Conservation (phyloP, 345 rosid species). For the Pugionium cornutum region DNA sequence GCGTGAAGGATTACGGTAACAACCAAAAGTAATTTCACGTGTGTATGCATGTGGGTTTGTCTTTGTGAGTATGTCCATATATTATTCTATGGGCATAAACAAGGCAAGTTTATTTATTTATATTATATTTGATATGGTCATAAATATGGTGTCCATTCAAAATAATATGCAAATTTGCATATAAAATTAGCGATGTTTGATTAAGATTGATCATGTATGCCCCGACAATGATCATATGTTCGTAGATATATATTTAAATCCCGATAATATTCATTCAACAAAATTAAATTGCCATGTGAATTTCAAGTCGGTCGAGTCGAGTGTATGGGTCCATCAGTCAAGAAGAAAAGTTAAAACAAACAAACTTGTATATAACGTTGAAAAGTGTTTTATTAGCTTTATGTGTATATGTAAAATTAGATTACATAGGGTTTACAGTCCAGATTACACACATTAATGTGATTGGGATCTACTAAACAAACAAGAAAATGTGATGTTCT, state of each 20-base stretch:
- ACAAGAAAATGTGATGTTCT: neutral
- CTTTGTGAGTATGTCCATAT: neutral
- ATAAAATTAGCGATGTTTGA: neutral
- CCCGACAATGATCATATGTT: neutral
- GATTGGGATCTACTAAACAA: too few relatives aligned
- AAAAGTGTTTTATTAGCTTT: too few relatives aligned
- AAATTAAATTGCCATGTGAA: neutral
- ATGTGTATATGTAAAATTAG: too few relatives aligned
- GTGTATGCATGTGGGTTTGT: conserved; percentile 23
- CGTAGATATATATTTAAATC: neutral
- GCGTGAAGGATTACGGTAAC: neutral
- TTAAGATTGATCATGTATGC: neutral
- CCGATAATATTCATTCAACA: neutral
- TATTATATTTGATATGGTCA: neutral
- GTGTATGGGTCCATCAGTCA: too few relatives aligned
- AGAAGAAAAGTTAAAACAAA: too few relatives aligned
- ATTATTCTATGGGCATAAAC: neutral
- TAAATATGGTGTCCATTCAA: conserved; percentile 3
- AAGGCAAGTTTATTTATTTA: neutral
- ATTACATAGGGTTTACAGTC: too few relatives aligned
- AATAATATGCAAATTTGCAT: neutral
- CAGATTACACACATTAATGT: too few relatives aligned
- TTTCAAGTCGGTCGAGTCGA: neutral
- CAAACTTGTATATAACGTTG: too few relatives aligned
- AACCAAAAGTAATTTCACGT: conserved; percentile 7